Evolutionary conservation across 768 basidiomycete genomes (phyloP).

Genomic region (Clitopilus hobsonii): DNA sequence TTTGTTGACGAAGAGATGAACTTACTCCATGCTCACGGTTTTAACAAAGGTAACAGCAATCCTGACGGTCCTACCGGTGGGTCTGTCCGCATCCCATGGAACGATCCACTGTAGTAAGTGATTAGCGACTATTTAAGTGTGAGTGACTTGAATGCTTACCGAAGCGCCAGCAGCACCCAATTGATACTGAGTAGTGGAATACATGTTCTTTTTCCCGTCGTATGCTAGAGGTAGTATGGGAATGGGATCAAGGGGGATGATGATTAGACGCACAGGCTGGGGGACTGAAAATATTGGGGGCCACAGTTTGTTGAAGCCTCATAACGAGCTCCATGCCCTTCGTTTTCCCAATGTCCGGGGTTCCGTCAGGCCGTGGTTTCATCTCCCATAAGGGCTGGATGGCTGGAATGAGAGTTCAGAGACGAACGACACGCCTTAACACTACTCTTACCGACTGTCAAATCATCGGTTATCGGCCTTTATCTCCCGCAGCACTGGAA

Average conservation of each 20-base stretch:
- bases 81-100: constrained; percentile 13
- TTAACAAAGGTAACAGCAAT: constrained; percentile 21
- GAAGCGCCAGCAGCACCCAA: not conserved
- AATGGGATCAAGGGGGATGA: not conserved
- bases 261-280: constrained; percentile 18
- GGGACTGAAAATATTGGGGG: constrained; percentile 19
- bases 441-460: constrained; percentile 7
- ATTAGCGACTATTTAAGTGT: not conserved
- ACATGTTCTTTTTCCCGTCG: constrained; percentile 30
- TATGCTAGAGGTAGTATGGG: constrained; percentile 15
- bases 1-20: too few relatives aligned
- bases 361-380: constrained; percentile 4
- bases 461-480: not conserved
- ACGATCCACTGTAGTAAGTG: constrained; percentile 14
- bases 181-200: constrained; percentile 16
- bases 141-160: not conserved
- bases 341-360: constrained; percentile 16
- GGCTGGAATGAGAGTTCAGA: constrained; percentile 7
- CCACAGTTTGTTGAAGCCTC: constrained; percentile 19
- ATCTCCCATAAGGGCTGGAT: constrained; percentile 18
- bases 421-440: not conserved
- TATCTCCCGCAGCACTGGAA: not conserved
- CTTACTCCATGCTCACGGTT: constrained; percentile 17
- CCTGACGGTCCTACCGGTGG: constrained; percentile 9
- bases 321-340: constrained; percentile 26